Evolutionary conservation across 441 rosid genomes (phyloP), one percentile per base, ranked within the genome.

Genomic region (Brassica hybrid): DNA sequence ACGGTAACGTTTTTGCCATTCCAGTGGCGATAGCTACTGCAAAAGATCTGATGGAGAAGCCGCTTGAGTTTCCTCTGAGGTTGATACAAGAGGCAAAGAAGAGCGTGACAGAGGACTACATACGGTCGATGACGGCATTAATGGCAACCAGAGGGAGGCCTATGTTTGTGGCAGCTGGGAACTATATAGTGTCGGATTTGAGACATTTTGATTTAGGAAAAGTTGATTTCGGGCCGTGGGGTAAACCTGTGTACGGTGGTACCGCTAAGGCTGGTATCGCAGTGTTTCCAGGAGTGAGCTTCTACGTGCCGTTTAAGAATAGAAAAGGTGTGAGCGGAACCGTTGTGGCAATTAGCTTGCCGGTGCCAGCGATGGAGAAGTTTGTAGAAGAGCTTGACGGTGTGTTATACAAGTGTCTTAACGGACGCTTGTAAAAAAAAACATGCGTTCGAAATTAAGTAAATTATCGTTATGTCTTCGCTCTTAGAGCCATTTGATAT

Each of bases 321-420:
- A 57, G 69, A 62, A 68, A 76, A 7, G 81, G 85, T 14, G 84
- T 62, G 36, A 79, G 54, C 0, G 89, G 84, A 14, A 61, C 71
- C 18, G 54, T 65, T 12, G 78, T 84, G 23, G 78, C 81, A 0
- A 48, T 87, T 56, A 78, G 74, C 67, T 84, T 82, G 54, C 85
- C 86, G 2, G 75, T 50, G 1, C 41, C 16, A 3, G 84, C 85
- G 0, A 87, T 85, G 90, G 83, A 77, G 50, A 85, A 74, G 48
- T 88, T 88, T 62, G 81, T 52, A 18, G 23, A 57, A 69, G 87
- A 83, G 81, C 6, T 71, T 7, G 32, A 45, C 25, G 7, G 30
- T 3, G 64, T 73, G 56, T 18, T 79, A 6, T 32, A 14, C 14
- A 65, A 14, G 21, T 25, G 56, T 13, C 64, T 43, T 58, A 25